Evolutionary conservation across 2,329 filamentous ascomycete species (phyloP), one percentile per base, ranked within the genome.

Genomic region (Pyrenochaeta sp.): DNA sequence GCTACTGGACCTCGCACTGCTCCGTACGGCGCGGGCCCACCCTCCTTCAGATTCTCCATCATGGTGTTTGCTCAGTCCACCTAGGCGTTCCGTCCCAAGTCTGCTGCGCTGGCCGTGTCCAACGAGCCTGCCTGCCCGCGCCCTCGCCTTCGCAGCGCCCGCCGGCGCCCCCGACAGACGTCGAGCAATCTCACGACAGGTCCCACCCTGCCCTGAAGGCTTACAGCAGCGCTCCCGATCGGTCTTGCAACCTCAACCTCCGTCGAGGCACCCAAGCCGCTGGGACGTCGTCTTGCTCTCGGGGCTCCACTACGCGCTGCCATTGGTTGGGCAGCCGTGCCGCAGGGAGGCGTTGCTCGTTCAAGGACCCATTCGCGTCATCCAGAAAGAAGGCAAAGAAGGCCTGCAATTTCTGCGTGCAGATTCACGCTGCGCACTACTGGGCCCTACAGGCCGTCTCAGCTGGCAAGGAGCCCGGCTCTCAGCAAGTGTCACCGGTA

Each of bases 361-460:
- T 65, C 55, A 45, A 60, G 57, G 55, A 43, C 53, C 51, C 51
- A 59, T 56, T 50, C 55, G 57, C 61, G 60, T 61, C 65, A 62
- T 63, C 55, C 44, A 47, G 55, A 53, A 48, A 51, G 53, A 63
- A 65, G 63, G 63, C 60, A 63, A 57, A 58, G 48, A 60, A 63
- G 52, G 48, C 35, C 49, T 41, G 65, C 63, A 66, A 63, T 61
- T 51, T 52, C 54, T 41, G 55, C 62, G 24, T 67, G 63, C 63
- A 65, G 58, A 55, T 58, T 54, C 58, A 44, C 49, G 53, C 53
- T 57, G 58, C 58, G 56, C 58, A 59, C 55, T 55, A 56, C 56
- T 58, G 56, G 60, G 55, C 53, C 58, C 49, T 57, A 49, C 52
- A 47, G 53, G 54, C 51, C 55, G 40, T 53, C 56, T 65, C 60